These are phyloP conservation scores for Metarhizium album DNA, from an alignment of 2,329 filamentous ascomycete species.

Conservation along the genomic window DNA sequence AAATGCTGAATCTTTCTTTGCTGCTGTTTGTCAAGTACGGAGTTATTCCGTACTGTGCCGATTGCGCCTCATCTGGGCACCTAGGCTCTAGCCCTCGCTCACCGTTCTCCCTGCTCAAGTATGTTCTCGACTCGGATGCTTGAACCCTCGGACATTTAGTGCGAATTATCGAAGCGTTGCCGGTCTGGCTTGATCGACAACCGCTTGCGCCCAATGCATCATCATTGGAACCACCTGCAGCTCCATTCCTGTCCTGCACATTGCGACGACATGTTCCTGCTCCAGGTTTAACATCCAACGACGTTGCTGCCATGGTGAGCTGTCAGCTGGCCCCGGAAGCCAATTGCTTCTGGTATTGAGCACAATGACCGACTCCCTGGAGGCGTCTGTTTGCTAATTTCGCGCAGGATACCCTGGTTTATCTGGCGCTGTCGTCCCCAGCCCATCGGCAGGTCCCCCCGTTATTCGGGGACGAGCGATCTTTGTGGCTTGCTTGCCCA, in stretches of 20 bases:
- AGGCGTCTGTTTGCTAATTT: neutral
- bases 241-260: neutral
- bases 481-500: conserved; percentile 1
- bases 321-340: neutral
- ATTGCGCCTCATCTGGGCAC: neutral
- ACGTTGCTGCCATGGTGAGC: neutral
- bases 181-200: neutral
- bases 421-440: neutral
- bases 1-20: too few species aligned
- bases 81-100: too few species aligned
- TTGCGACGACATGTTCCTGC: neutral
- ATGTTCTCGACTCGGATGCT: neutral
- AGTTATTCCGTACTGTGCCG: too few species aligned
- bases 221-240: neutral
- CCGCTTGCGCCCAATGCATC: neutral
- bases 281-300: neutral
- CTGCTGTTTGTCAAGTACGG: too few species aligned
- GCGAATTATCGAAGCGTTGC: neutral
- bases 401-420: neutral
- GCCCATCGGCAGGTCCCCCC: conserved; percentile 1
- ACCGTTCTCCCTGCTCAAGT: neutral
- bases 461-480: conserved; percentile 1
- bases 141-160: neutral
- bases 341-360: too few species aligned
- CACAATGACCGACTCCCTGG: neutral